Percentiles rank a stretch among this genome's conserved stretches.
These are phyloP conservation scores for Penicillium freii DNA, from an alignment of 2,329 filamentous ascomycete species.

Conservation along the genomic window DNA sequence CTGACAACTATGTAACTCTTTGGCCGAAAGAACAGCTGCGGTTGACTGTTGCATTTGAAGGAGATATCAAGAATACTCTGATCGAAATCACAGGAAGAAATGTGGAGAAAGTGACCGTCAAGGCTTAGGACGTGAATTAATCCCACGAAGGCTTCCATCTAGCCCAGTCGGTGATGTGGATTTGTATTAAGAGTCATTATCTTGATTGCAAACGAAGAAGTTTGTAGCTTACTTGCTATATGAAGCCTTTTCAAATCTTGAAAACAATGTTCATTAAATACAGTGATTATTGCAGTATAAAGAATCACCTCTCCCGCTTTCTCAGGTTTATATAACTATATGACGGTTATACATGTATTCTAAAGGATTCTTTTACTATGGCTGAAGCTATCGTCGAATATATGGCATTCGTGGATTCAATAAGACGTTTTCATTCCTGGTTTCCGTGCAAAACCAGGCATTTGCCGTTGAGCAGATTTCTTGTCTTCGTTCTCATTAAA, in stretches of 20 bases:
- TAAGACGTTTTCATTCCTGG: too few species aligned
- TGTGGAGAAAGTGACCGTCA: conserved; percentile 13
- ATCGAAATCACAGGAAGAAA: conserved; percentile 28
- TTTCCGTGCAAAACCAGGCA: too few species aligned
- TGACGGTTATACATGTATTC: too few species aligned
- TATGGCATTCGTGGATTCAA: too few species aligned
- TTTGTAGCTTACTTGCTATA: neutral
- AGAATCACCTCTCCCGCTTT: neutral
- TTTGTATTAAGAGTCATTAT: neutral
- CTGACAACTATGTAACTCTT: conserved; percentile 63
- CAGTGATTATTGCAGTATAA: neutral
- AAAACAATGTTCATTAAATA: neutral
- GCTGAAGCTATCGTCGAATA: too few species aligned
- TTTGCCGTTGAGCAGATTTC: too few species aligned
- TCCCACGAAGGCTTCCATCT: neutral
- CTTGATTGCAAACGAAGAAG: neutral
- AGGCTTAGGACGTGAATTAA: neutral
- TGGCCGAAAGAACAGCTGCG: conserved; percentile 56
- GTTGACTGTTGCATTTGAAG: conserved; percentile 34
- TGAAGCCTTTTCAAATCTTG: neutral
- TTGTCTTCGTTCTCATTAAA: too few species aligned
- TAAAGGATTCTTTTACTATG: too few species aligned
- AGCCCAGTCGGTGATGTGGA: neutral
- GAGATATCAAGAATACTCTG: conserved; percentile 6
- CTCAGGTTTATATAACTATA: too few species aligned